Conservation (phyloP, 2,329 filamentous ascomycete species). For the Claviceps sp. region DNA sequence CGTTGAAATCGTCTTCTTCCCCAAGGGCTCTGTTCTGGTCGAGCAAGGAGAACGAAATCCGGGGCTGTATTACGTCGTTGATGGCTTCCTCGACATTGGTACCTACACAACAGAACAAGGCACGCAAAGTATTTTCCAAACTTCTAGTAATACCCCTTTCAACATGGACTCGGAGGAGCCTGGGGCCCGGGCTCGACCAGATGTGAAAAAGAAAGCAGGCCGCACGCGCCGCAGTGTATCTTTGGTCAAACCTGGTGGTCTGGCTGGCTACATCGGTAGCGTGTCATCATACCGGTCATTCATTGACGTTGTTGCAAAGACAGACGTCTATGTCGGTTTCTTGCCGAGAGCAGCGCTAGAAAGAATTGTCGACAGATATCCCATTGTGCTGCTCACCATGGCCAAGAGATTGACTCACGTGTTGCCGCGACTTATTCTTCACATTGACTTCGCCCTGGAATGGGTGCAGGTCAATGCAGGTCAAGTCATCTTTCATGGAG, state of each 20-base stretch:
- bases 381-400: slow-evolving; percentile 86
- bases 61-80: slow-evolving; percentile 92
- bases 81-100: slow-evolving; percentile 90
- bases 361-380: slow-evolving; percentile 83
- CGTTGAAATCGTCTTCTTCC: slow-evolving; percentile 94
- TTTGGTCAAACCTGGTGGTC: slow-evolving; percentile 82
- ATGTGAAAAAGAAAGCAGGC: slow-evolving; percentile 25
- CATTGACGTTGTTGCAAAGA: slow-evolving; percentile 93
- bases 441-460: slow-evolving; percentile 96
- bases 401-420: slow-evolving; percentile 87
- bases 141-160: slow-evolving; percentile 13
- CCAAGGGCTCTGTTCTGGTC: slow-evolving; percentile 83
- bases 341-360: slow-evolving; percentile 75
- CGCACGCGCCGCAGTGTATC: slow-evolving; percentile 56
- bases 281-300: slow-evolving; percentile 93
- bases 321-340: slow-evolving; percentile 95
- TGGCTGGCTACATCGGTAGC: slow-evolving; percentile 88
- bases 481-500: slow-evolving; percentile 86
- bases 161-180: not conserved
- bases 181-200: not conserved
- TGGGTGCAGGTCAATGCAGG: slow-evolving; percentile 96
- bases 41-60: slow-evolving; percentile 97
- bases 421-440: slow-evolving; percentile 75
- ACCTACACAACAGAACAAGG: slow-evolving; percentile 38
- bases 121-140: slow-evolving; percentile 20